Percentiles rank a stretch among this genome's conserved stretches.
phyloP scores from a whole-genome alignment of 2,329 filamentous ascomycete species.

The Aspergillus sclerotialis region DNA sequence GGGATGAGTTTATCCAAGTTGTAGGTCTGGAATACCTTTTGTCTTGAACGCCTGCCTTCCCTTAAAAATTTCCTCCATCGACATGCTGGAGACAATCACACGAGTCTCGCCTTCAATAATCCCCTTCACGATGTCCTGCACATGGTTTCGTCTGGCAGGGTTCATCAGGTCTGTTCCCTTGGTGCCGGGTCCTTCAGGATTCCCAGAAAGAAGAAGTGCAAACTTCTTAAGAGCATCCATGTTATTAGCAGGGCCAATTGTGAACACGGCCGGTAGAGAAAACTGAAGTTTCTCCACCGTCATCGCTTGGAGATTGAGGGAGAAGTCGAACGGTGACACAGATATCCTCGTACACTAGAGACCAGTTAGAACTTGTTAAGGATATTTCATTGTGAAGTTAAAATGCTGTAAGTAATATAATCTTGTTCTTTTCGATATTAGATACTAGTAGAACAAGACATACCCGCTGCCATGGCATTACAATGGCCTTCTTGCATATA shows the following conservation, averaged over 20 bases:
- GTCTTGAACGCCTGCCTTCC: slow-evolving; percentile 71
- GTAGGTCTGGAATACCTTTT: slow-evolving; percentile 50
- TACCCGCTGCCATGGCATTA: slow-evolving; percentile 62
- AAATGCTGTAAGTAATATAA: neutral
- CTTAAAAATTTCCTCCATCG: slow-evolving; percentile 86
- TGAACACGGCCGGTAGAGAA: slow-evolving; percentile 75
- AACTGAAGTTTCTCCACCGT: slow-evolving; percentile 83
- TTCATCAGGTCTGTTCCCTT: slow-evolving; percentile 32
- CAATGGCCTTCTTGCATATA: slow-evolving; percentile 70
- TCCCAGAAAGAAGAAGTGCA: slow-evolving; percentile 66
- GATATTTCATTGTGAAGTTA: neutral
- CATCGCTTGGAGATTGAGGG: slow-evolving; percentile 79
- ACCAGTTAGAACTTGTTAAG: neutral
- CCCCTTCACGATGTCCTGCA: slow-evolving; percentile 79
- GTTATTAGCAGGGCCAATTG: slow-evolving; percentile 72
- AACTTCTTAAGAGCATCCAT: slow-evolving; percentile 68
- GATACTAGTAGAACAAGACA: slow-evolving; percentile 1
- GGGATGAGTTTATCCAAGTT: slow-evolving; percentile 12
- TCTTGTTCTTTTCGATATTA: too few species aligned
- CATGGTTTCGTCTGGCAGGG: slow-evolving; percentile 52
- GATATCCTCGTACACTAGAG: slow-evolving; percentile 30
- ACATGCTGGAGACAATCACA: slow-evolving; percentile 77
- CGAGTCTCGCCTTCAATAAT: slow-evolving; percentile 86
- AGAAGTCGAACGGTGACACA: slow-evolving; percentile 61
- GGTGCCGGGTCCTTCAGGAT: slow-evolving; percentile 39